phyloP scores from a whole-genome alignment of 768 basidiomycete genomes.

The Boletus speciosus region DNA sequence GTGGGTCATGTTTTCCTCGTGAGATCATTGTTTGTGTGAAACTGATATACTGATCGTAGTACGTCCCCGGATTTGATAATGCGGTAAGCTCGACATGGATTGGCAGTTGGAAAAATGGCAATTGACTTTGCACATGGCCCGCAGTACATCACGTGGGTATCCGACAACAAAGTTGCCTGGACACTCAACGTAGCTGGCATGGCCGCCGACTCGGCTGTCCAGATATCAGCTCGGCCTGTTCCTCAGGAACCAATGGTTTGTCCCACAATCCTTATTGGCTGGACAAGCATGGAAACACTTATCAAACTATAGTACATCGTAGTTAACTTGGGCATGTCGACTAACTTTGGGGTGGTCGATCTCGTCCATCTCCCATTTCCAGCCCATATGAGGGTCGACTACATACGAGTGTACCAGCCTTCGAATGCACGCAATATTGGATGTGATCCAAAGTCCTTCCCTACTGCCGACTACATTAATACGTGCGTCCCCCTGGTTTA shows the following conservation, averaged over 20 bases:
- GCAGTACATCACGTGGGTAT: conserved; percentile 85
- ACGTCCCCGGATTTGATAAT: conserved; percentile 59
- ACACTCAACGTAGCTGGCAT: conserved; percentile 68
- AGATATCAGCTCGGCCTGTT: conserved; percentile 66
- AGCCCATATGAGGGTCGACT: conserved; percentile 47
- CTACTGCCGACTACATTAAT: conserved; percentile 72
- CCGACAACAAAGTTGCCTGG: conserved; percentile 66
- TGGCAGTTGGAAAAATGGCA: background rate
- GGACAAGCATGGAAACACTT: background rate
- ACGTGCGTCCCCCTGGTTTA: conserved; percentile 34
- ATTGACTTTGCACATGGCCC: background rate
- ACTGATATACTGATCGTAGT: conserved; percentile 14
- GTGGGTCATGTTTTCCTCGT: conserved; percentile 28
- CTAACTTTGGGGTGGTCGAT: conserved; percentile 58
- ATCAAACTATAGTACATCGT: conserved; percentile 44
- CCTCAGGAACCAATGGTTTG: conserved; percentile 85
- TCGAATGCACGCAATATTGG: conserved; percentile 61
- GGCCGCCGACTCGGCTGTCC: conserved; percentile 52
- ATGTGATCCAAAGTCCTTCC: conserved; percentile 63
- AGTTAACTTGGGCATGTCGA: conserved; percentile 56
- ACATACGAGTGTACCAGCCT: conserved; percentile 72
- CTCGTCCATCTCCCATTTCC: conserved; percentile 51
- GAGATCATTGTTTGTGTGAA: background rate
- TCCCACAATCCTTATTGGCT: background rate
- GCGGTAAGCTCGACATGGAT: conserved; percentile 42